These are phyloP conservation scores for Cystofilobasidium macerans DNA, from an alignment of 768 basidiomycete species.

Conservation along the genomic window DNA sequence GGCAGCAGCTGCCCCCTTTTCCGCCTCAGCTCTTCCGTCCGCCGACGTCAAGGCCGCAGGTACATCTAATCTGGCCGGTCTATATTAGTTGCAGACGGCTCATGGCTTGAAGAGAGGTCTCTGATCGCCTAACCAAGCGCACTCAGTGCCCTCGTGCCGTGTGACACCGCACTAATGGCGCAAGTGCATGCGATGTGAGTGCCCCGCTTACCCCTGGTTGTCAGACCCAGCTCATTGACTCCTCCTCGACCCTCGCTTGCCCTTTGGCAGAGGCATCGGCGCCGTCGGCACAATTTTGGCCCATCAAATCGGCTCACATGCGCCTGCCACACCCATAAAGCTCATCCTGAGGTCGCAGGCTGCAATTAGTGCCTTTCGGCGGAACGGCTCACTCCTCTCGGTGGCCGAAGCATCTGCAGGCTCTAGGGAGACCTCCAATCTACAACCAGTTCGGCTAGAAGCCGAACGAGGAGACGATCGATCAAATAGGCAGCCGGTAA, in stretches of 20 bases:
- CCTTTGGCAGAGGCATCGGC: constrained; percentile 70
- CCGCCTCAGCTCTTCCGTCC: no score
- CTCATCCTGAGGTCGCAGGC: constrained; percentile 52
- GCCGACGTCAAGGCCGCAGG: no score
- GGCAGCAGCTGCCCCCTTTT: no score
- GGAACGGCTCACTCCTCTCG: neutral
- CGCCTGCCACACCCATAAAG: constrained; percentile 48
- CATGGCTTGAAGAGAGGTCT: no score
- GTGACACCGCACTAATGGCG: no score
- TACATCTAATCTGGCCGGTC: no score
- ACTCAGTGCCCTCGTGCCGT: no score
- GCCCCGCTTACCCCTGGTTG: no score
- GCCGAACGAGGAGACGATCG: neutral
- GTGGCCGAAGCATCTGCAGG: neutral
- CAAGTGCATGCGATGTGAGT: no score
- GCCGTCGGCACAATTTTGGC: constrained; percentile 73
- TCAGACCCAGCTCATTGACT: neutral
- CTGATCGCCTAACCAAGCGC: no score
- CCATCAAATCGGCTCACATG: constrained; percentile 58
- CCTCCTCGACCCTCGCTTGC: neutral
- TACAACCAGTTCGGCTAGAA: neutral
- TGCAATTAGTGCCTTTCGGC: neutral
- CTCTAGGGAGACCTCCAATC: neutral
- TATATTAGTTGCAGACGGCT: no score
- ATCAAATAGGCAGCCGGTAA: constrained; percentile 43